Percentiles rank a stretch among this genome's conserved stretches.
Evolutionary conservation across 768 basidiomycete genomes (phyloP).

Genomic region (Phallus indusiatus): DNA sequence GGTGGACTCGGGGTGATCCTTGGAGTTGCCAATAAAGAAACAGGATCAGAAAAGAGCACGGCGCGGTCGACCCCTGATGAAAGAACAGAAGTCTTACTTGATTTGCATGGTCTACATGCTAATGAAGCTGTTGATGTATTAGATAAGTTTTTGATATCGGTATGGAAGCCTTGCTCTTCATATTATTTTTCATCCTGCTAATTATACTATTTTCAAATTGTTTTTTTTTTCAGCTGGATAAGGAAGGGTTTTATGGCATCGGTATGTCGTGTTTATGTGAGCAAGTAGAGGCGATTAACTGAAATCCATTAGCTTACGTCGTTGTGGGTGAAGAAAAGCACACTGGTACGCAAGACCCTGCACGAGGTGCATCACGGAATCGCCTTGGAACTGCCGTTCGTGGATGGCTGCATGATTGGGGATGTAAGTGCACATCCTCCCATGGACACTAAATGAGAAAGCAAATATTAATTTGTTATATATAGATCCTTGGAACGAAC

Average conservation of each 20-base stretch:
- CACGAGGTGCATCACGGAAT: conserved; percentile 70
- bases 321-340: conserved; percentile 96
- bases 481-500: conserved; percentile 78
- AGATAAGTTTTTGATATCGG: conserved; percentile 80
- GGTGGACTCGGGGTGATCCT: conserved; percentile 78
- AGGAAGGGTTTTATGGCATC: conserved; percentile 79
- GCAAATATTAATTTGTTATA: background rate
- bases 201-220: background rate
- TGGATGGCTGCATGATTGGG: conserved; percentile 89
- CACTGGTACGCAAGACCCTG: conserved; percentile 80
- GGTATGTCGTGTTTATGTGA: conserved; percentile 34
- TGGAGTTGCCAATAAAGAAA: conserved; percentile 64
- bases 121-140: conserved; percentile 88
- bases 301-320: conserved; percentile 51
- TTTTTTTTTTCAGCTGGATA: conserved; percentile 54
- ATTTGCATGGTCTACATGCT: conserved; percentile 89
- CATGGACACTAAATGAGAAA: background rate
- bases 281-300: conserved; percentile 9
- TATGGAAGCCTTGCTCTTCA: conserved; percentile 33
- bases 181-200: background rate
- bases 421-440: conserved; percentile 28
- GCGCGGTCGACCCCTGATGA: conserved; percentile 65
- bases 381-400: conserved; percentile 81
- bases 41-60: conserved; percentile 36
- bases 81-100: conserved; percentile 78